Base-by-base conservation (phyloP, 1,139 yeast genomes). In the Geotrichum candidum region DNA sequence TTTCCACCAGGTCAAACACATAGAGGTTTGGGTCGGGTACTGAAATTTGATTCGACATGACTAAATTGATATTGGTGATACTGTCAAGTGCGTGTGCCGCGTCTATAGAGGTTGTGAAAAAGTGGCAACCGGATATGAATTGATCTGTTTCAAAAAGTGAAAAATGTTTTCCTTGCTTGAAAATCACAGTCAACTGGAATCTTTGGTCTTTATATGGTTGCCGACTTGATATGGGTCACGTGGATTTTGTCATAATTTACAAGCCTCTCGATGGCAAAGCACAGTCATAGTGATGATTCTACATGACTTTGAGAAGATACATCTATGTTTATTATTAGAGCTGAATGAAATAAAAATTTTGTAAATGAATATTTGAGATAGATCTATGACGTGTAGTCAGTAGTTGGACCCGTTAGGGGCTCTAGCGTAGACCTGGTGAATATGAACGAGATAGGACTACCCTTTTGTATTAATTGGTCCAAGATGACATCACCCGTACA, bases 361-460 rank as follows among this genome's bases (percentile, higher is more conserved):
- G 33, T 29, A 38, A 38, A 38, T 38, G 13, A 38, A 38, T 15
- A 38, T 13, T 38, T n/a, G 18, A 15, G 4, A 38, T n/a, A 38
- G 18, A 18, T 52, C 13, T 18, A 52, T 31, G n/a, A 3, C 10
- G 25, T 15, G 29, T 15, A 31, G 7, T 33, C 18, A 15, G 35
- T n/a, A 27, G 33, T 27, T 18, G 41, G 9, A n/a, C n/a, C 48
- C 48, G 22, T n/a, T n/a, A 25, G 52, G 27, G 59, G 56, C 31
- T 57, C 62, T 11, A 54, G n/a, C n/a, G 62, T 56, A 22, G 62
- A 60, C 38, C 55, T 60, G 15, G 62, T 60, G 45, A 60, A 60
- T 6, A 60, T 54, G 29, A 56, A 60, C 6, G 62, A 57, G 31
- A 60, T 53, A 15, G 38, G 62, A 11, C 51, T 25, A 13, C 38